phyloP scores from a whole-genome alignment of 2,329 filamentous ascomycete genomes.

The Phaeosphaeriaceae sp. region DNA sequence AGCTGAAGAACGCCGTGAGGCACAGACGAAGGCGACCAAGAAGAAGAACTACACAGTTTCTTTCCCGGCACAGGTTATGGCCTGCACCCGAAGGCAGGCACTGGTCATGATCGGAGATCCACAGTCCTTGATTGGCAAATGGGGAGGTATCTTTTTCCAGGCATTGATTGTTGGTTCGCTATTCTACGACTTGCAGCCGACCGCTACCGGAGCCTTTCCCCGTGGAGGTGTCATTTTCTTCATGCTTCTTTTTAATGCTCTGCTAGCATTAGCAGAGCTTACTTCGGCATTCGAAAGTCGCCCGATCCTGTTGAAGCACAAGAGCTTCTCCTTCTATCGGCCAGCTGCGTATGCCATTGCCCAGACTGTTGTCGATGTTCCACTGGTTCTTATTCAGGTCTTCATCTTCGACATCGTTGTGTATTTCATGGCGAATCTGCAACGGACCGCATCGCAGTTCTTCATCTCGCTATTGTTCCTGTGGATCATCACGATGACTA shows the following conservation, averaged over 20 bases:
- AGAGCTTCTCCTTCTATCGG: slow-evolving; percentile 72
- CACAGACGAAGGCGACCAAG: slow-evolving; percentile 45
- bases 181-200: slow-evolving; percentile 62
- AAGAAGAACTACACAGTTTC: slow-evolving; percentile 52
- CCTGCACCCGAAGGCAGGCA: slow-evolving; percentile 52
- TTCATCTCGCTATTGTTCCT: slow-evolving; percentile 70
- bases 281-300: slow-evolving; percentile 67
- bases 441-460: slow-evolving; percentile 65
- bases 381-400: slow-evolving; percentile 65
- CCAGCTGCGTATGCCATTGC: slow-evolving; percentile 66
- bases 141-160: slow-evolving; percentile 48
- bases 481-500: slow-evolving; percentile 59
- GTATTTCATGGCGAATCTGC: slow-evolving; percentile 67
- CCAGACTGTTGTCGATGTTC: slow-evolving; percentile 64
- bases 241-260: slow-evolving; percentile 67
- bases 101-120: slow-evolving; percentile 63
- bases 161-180: slow-evolving; percentile 52
- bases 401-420: slow-evolving; percentile 66
- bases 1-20: slow-evolving; percentile 39
- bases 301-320: slow-evolving; percentile 73
- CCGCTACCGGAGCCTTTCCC: slow-evolving; percentile 63
- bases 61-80: slow-evolving; percentile 49
- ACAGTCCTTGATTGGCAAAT: slow-evolving; percentile 58
- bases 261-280: slow-evolving; percentile 67
- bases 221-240: slow-evolving; percentile 69